Evolutionary conservation across 2,329 filamentous ascomycete species (phyloP), one percentile per base, ranked within the genome.

Genomic region (Arthrobotrys megalospora): DNA sequence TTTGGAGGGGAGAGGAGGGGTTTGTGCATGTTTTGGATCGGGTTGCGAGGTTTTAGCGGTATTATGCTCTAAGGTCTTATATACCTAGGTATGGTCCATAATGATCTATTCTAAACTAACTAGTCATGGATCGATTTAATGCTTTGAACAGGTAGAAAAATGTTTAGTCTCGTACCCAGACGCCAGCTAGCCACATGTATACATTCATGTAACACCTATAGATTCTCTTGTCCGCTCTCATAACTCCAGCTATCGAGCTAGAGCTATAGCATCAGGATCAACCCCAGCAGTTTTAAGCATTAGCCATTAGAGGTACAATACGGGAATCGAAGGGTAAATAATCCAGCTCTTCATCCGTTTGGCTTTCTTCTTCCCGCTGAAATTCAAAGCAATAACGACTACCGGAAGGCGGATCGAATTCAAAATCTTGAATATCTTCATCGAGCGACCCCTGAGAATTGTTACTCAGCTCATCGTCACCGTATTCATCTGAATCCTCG

Each of bases 1-100:
- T 66, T 24, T 28, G 65, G 32, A 19, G 50, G 21, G 19, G 12
- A 8, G 73, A 66, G 28, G 43, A 50, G n/a, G 58, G 58, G 8
- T 66, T 66, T 38, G 60, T 65, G 21, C 73, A 77, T 52, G 67
- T 71, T 63, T 58, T 77, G 1, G 55, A 62, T 10, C 6, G 55
- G 55, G n/a, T 38, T 36, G 16, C 32, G 38, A 36, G n/a, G 34
- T 58, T 58, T 21, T 58, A 14, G 21, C 1, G 45, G 1, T 19
- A 16, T 21, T 19, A 21, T 48, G 21, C 2, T 48, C 19, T 47
- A 19, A 6, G 34, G n/a, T n/a, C n/a, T 28, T 28, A 28, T 28
- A 28, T 2, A 28, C 24, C n/a, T n/a, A n/a, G n/a, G n/a, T n/a
- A n/a, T n/a, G 5, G 24, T 28, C 24, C 5, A 2, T 28, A 28